These are phyloP conservation scores for Catharanthus roseus DNA, from an alignment of 257 asterid species.

Conservation along the genomic window DNA sequence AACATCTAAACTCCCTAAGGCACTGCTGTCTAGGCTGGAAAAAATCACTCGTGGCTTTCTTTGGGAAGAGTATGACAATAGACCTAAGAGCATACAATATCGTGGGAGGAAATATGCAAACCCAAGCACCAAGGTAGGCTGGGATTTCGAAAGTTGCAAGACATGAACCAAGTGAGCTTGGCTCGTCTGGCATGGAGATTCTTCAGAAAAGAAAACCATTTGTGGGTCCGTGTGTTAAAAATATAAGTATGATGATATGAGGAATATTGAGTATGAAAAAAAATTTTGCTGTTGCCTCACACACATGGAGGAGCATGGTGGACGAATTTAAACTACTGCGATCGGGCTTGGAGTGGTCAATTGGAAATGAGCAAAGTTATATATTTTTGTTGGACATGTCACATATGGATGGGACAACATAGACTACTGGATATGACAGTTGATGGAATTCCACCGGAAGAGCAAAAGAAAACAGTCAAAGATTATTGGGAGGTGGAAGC, in stretches of 20 bases:
- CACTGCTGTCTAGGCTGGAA: background rate
- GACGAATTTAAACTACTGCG: background rate
- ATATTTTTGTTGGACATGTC: background rate
- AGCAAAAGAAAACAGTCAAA: no score
- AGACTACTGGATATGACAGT: no score
- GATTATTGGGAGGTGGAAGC: no score
- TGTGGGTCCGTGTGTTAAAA: background rate
- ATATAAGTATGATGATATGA: background rate
- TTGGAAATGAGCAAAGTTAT: no score
- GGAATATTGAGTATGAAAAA: background rate
- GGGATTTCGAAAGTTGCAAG: no score
- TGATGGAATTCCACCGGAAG: no score
- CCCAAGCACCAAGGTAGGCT: background rate
- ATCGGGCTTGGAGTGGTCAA: background rate
- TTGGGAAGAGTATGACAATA: background rate
- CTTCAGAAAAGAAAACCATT: no score
- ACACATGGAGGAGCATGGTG: background rate
- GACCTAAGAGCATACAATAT: background rate
- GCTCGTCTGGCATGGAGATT: no score
- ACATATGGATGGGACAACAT: background rate
- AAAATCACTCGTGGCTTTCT: background rate
- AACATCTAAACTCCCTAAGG: background rate
- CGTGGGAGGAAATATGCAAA: background rate
- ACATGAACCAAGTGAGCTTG: no score
- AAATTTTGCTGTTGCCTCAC: background rate